A percentile compares a stretch with the other conserved stretches of the same genome.
Evolutionary conservation across 1,284 basidiomycete genomes (phyloP).

Genomic region (Sphaerobolus stellatus): DNA sequence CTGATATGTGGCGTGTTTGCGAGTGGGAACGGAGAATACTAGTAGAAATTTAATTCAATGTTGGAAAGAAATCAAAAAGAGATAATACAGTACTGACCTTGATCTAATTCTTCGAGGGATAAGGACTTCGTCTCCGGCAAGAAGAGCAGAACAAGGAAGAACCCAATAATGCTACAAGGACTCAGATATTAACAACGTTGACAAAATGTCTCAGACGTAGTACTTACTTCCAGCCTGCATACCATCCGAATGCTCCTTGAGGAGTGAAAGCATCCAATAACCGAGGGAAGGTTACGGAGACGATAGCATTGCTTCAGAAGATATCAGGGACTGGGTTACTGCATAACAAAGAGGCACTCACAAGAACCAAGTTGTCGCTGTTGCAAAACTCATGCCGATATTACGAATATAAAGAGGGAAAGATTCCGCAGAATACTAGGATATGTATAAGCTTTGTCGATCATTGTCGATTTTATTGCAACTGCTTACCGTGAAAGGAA

Average conservation of each 20-base stretch:
- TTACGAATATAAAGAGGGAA: constrained; percentile 74
- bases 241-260: constrained; percentile 69
- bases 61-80: not conserved
- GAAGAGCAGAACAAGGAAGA: constrained; percentile 58
- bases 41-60: not conserved
- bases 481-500: constrained; percentile 62
- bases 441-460: not conserved
- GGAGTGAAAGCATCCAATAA: constrained; percentile 62
- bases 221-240: constrained; percentile 50
- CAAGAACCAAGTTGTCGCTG: constrained; percentile 66
- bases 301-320: constrained; percentile 50
- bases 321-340: not conserved
- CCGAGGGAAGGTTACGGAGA: constrained; percentile 72
- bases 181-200: constrained; percentile 9
- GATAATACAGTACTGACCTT: constrained; percentile 24
- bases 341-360: constrained; percentile 22
- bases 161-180: constrained; percentile 44
- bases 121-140: constrained; percentile 81
- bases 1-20: constrained; percentile 63
- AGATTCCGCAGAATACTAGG: constrained; percentile 62
- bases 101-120: constrained; percentile 72
- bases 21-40: constrained; percentile 73
- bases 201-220: not conserved
- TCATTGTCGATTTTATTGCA: not conserved
- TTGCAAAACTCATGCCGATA: constrained; percentile 69